Conservation (phyloP, 2,329 filamentous ascomycete species). For the Scedosporium apiospermum region DNA sequence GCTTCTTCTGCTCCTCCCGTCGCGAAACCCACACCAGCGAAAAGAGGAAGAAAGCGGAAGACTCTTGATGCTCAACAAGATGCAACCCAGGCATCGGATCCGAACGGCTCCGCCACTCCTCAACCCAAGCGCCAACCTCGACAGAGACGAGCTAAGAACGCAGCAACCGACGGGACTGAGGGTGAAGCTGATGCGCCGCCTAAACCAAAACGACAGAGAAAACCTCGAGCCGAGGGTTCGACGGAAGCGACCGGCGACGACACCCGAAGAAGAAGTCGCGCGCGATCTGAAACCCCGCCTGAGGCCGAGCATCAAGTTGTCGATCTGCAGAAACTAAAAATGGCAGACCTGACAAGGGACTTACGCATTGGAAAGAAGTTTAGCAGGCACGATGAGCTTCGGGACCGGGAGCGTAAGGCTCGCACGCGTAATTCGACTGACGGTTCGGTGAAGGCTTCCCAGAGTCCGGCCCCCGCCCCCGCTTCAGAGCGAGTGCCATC, state of each 20-base stretch:
- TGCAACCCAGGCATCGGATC: neutral
- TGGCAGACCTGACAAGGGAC: constrained; percentile 64
- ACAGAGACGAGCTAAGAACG: neutral
- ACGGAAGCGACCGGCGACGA: constrained; percentile 10
- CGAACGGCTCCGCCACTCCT: neutral
- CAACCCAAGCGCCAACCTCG: neutral
- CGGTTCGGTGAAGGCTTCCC: constrained; percentile 24
- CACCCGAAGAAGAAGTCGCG: constrained; percentile 20
- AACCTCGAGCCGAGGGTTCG: constrained; percentile 3
- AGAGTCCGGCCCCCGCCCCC: constrained; percentile 2
- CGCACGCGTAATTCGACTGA: constrained; percentile 20
- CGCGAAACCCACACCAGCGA: neutral
- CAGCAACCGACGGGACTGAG: constrained; percentile 6
- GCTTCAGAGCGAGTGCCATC: neutral
- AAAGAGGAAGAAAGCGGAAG: neutral
- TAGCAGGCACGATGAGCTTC: constrained; percentile 62
- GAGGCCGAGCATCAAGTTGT: constrained; percentile 54
- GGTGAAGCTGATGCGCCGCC: constrained; percentile 3
- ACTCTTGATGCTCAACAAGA: neutral
- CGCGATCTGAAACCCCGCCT: constrained; percentile 48
- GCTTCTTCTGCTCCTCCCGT: neutral
- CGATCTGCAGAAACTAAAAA: constrained; percentile 56
- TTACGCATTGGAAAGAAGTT: constrained; percentile 66
- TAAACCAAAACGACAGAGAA: constrained; percentile 11
- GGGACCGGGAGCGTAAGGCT: constrained; percentile 50